Base-by-base conservation (phyloP, 2,329 filamentous ascomycete species). In the Colletotrichum simmondsii region DNA sequence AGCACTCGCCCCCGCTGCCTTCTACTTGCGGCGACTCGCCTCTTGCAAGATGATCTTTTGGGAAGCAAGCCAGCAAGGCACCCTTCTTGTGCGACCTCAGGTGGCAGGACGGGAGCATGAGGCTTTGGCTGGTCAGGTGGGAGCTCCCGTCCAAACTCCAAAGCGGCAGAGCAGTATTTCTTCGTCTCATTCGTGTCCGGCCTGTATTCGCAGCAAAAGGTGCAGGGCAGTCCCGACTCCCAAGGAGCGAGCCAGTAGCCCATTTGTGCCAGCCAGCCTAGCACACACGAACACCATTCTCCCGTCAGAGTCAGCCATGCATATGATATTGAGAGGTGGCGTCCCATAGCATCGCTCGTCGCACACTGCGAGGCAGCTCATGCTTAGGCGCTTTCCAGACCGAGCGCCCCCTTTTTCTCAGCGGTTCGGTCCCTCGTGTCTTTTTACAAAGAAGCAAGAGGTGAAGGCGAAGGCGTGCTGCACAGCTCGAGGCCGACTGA, bases 291-390 rank as follows among this genome's bases (percentile, higher is more conserved):
- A 72, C 70, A 70, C 59, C 60, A 65, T 60, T 65, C 24, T 35
- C 56, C 26, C 16, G 12, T 37, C 46, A 70, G 59, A 72, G 70
- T 65, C 66, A 70, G 70, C 66, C 66, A 72, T 72, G 69, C 60
- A 70, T 61, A 52, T 37, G 70, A 72, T 72, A 72, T 72, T 72
- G 70, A 19, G 56, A 70, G 66, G 70, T 72, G 66, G 70, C 70
- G 70, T 72, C 66, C 61, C 66, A 65, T 56, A 57, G 59, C 64
- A 49, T 49, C 32, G 49, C 46, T 56, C 16, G 42, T 67, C 16
- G 52, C 32, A 28, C 49, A 52, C 32, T 69, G 19, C 42, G 8
- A 22, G 42, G 42, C 42, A 22, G 42, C 42, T 49, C 42, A n/a
- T 49, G 42, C 19, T 32, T 32, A 35, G 37, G 57, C 57, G 32